phyloP scores from a whole-genome alignment of 441 rosid species.

The Gossypium gossypioides region DNA sequence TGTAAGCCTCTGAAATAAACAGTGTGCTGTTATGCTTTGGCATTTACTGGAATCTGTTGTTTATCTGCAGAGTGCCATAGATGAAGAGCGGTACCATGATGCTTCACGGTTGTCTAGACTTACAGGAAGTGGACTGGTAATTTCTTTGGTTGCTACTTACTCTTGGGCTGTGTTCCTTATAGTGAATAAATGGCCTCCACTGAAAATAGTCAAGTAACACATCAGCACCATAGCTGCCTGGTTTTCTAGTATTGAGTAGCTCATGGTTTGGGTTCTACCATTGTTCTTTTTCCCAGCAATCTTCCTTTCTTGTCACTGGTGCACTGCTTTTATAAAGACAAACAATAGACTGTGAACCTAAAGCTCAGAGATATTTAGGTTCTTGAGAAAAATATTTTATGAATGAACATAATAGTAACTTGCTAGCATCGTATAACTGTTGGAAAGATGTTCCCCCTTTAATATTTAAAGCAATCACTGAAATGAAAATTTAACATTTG shows the following conservation, averaged over 20 bases:
- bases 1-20: background rate
- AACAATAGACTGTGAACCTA: background rate
- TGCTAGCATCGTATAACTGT: background rate
- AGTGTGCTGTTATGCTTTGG: background rate
- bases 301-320: background rate
- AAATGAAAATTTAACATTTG: background rate
- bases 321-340: background rate
- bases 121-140: slow-evolving; percentile 92
- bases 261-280: background rate
- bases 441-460: background rate
- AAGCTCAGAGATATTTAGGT: background rate
- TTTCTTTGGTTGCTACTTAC: background rate
- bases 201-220: background rate
- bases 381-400: background rate
- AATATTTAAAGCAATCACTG: background rate
- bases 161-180: background rate
- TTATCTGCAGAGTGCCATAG: slow-evolving; percentile 50
- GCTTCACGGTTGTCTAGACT: slow-evolving; percentile 63
- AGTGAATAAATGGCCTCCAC: slow-evolving; percentile 8
- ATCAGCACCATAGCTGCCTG: background rate
- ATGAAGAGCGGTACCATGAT: slow-evolving; percentile 76
- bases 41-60: slow-evolving; percentile 13
- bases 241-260: background rate
- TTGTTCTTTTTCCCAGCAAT: background rate
- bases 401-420: background rate